Conservation (phyloP, 108 stramenopile species). For the Skeletonema tropicum region DNA sequence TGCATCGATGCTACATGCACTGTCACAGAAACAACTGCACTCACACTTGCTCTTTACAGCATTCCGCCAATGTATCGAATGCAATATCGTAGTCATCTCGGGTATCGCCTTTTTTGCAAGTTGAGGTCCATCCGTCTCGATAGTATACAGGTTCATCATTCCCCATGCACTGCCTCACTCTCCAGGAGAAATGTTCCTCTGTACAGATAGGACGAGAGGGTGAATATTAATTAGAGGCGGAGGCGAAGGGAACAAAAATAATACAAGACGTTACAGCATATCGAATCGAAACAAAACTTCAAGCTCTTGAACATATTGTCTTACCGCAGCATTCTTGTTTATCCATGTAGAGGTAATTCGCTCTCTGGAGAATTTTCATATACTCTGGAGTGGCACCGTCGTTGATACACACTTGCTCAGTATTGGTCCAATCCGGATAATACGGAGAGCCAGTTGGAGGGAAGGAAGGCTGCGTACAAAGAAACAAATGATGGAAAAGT, state of each 20-base stretch:
- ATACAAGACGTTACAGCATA: constrained; percentile 5
- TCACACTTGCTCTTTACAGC: constrained; percentile 3
- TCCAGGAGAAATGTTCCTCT: constrained; percentile 23
- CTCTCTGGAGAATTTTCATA: constrained; percentile 21
- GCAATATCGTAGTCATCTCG: constrained; percentile 30
- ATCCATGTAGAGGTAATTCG: constrained; percentile 31
- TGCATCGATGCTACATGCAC: neutral
- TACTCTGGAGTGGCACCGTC: constrained; percentile 37
- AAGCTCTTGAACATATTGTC: neutral
- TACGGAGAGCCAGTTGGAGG: constrained; percentile 33
- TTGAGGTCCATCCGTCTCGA: neutral
- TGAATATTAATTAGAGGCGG: neutral
- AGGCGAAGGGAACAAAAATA: neutral
- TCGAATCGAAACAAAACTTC: neutral
- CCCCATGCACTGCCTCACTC: constrained; percentile 31
- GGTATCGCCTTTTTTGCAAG: constrained; percentile 7
- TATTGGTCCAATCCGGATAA: constrained; percentile 38
- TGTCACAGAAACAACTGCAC: neutral
- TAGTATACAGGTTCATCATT: constrained; percentile 20
- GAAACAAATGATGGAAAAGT: neutral
- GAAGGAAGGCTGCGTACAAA: constrained; percentile 20
- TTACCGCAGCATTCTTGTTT: constrained; percentile 11
- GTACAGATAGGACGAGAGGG: neutral
- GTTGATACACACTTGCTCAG: constrained; percentile 26
- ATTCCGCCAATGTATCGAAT: constrained; percentile 23